Evolutionary conservation across 257 asterid species (phyloP), one percentile per base, ranked within the genome.

Genomic region (Pogostemon cablin): DNA sequence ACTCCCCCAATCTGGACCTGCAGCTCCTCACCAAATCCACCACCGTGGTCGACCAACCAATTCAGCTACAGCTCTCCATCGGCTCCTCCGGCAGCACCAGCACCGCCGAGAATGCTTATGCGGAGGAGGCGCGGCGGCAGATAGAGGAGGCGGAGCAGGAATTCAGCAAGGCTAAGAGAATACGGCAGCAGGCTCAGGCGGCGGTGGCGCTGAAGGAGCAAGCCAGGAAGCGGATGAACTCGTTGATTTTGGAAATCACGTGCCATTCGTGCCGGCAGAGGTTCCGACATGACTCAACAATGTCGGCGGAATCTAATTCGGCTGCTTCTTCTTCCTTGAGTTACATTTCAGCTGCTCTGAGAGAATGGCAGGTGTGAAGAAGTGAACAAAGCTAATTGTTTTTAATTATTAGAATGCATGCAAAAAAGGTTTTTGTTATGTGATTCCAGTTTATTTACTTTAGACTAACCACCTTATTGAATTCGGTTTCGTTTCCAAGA

Each of bases 81-180:
- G 83, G 83, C 32, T 25, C 32, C 32, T 0, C 32, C 32, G 32
- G 32, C 32, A 25, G 32, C 32, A 25, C 32, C 32, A 25, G 32
- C 1, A 25, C 32, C 32, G 86, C 91, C 0, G 97, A 93, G 78
- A 90, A 78, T 46, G 89, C 86, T 0, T 81, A 83, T 4, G 95
- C 97, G 0, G 97, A 86, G 72, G 96, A 86, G 65, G 91, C 97
- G 4, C 81, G 76, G 78, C 73, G 90, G 38, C 97, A 88, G 76
- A 78, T 87, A 2, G 97, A 86, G 75, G 8, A 76, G 56, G 98
- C 96, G 3, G 98, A 93, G 85, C 76, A 68, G 62, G 97, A 93
- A 55, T 87, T 90, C 32, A 78, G 82, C 0, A 86, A 87, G 17
- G 96, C 98, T 1, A 93, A 90, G 72, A 81, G 89, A 11, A 87